Percentiles rank a stretch among this genome's conserved stretches.
Evolutionary conservation across 2,329 filamentous ascomycete species (phyloP).

Genomic region (Botrytis pseudocinerea): DNA sequence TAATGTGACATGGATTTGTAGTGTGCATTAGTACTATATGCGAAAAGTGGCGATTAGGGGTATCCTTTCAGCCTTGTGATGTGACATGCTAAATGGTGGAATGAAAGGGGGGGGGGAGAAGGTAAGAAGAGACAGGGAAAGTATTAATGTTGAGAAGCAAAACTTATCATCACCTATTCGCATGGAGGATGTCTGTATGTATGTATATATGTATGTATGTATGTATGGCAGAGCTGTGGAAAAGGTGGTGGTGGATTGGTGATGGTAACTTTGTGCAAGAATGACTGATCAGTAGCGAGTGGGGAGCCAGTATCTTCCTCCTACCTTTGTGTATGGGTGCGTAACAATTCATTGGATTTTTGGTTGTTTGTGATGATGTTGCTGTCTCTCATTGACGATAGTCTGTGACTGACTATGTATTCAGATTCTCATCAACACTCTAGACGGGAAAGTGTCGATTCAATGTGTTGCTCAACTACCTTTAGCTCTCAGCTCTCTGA

Average conservation of each 20-base stretch:
- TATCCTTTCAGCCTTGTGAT: background rate
- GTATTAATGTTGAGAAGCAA: background rate
- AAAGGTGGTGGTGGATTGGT: background rate
- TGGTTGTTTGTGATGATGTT: background rate
- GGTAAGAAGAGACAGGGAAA: background rate
- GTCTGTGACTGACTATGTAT: background rate
- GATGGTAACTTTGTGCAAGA: background rate
- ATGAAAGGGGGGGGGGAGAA: constrained; percentile 1
- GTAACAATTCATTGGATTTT: background rate
- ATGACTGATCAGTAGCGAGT: background rate
- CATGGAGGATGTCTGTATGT: background rate
- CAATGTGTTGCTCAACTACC: background rate
- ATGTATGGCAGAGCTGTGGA: background rate
- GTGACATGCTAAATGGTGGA: background rate
- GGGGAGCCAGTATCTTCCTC: background rate
- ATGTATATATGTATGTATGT: background rate
- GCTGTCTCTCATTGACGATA: background rate
- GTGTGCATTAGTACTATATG: constrained; percentile 5
- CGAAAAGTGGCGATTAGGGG: background rate
- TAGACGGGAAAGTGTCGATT: background rate
- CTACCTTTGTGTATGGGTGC: background rate
- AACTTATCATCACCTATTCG: no score
- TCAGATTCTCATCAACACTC: background rate
- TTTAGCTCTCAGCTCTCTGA: background rate
- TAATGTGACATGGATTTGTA: constrained; percentile 14